These are phyloP conservation scores for Colletotrichum phormii DNA, from an alignment of 2,329 filamentous ascomycete genomes.

Conservation along the genomic window DNA sequence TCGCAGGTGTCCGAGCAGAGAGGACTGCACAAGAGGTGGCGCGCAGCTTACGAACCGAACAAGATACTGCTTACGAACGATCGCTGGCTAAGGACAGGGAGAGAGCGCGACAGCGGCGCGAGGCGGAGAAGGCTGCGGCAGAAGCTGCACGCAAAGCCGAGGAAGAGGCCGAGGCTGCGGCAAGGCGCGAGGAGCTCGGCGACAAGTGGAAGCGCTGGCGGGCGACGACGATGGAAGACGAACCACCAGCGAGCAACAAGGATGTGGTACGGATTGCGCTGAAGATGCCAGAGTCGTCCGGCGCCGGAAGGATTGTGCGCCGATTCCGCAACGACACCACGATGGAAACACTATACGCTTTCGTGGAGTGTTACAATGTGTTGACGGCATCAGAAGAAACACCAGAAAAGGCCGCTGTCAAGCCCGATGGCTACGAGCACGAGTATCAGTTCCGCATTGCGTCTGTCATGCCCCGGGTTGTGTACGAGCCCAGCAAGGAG, in stretches of 20 bases:
- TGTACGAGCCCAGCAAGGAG: conserved; percentile 76
- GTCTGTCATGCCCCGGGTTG: conserved; percentile 84
- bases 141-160: conserved; percentile 73
- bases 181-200: conserved; percentile 54
- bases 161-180: conserved; percentile 72
- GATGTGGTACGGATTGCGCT: conserved; percentile 79
- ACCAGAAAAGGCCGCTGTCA: conserved; percentile 43
- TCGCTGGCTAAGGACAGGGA: conserved; percentile 90
- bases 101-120: conserved; percentile 79
- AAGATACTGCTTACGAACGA: conserved; percentile 93
- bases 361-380: conserved; percentile 89
- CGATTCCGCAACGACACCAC: conserved; percentile 76
- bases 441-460: conserved; percentile 88
- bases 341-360: conserved; percentile 93
- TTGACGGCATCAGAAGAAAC: conserved; percentile 56
- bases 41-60: conserved; percentile 85
- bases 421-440: conserved; percentile 80
- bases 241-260: conserved; percentile 73
- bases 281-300: conserved; percentile 69
- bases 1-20: conserved; percentile 80
- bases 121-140: conserved; percentile 78
- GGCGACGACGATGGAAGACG: conserved; percentile 71
- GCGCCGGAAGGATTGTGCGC: conserved; percentile 80
- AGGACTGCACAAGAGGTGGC: conserved; percentile 83
- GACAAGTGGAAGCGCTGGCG: conserved; percentile 87